Evolutionary conservation across 768 basidiomycete species (phyloP), one percentile per base, ranked within the genome.

Genomic region (Candolleomyces eurysporus): DNA sequence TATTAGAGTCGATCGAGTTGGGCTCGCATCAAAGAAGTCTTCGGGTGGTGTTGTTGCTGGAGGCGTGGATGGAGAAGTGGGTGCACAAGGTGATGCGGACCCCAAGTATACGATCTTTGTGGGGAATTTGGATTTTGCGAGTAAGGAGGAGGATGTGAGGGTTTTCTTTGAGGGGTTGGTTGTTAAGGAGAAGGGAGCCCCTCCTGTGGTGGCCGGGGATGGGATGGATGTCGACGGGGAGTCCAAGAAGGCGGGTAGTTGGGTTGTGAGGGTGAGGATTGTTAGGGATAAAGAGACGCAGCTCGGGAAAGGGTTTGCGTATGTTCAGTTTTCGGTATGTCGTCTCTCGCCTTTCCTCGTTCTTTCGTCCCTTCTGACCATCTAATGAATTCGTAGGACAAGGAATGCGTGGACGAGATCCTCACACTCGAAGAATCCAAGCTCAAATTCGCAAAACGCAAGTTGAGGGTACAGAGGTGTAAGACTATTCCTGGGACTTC

Each of bases 301-400:
- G 66, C 83, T 98, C 14, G 96, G 96, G 13, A 97, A 96, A 75
- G 96, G 96, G 5, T 96, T 98, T 71, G 94, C 91, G 10, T 97
- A 98, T 68, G 87, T 98, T 19, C 88, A 94, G 66, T 92, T 98
- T 64, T 72, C 78, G 59, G 96, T 96, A 72, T 63, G 89, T 79
- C 26, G 52, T 39, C 43, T 19, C 31, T 42, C 39, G 30, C 13
- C 54, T 51, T 49, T 63, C 62, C 1, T 36, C 6, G 11, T 36
- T 36, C 19, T 31, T 52, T 26, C 46, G 17, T 2, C 51, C 30
- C 50, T 55, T 17, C 17, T 54, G 31, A 58, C 31, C 51, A 2
- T 52, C 30, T 52, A 21, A 50, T 43, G 60, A 42, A 64, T 5
- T 8, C 17, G 17, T 49, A 98, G 96, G 94, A 97, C 65, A 87